phyloP scores from a whole-genome alignment of 2,329 filamentous ascomycete genomes.

The Hawksworthiomyces lignivorus region DNA sequence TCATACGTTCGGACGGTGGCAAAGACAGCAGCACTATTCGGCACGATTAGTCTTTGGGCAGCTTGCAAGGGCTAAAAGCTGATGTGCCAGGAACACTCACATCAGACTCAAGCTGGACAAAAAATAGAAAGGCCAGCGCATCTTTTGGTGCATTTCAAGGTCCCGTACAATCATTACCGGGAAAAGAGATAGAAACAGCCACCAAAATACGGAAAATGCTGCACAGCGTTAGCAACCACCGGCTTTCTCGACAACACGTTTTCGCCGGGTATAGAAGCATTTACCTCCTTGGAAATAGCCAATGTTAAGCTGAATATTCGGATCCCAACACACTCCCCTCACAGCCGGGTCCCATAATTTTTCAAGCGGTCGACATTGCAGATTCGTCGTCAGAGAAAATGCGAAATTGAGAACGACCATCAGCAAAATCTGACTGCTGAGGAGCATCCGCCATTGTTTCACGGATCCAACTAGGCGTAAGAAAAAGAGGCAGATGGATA shows the following conservation, averaged over 20 bases:
- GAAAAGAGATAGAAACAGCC: constrained; percentile 28
- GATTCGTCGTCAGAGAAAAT: constrained; percentile 25
- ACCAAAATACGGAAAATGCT: constrained; percentile 29
- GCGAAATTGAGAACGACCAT: constrained; percentile 26
- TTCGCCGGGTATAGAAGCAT: too few species aligned
- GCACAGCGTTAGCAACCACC: neutral
- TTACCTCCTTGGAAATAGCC: constrained; percentile 28
- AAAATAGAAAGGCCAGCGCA: constrained; percentile 28
- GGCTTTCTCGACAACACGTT: neutral
- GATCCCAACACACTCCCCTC: constrained; percentile 25
- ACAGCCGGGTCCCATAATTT: constrained; percentile 27
- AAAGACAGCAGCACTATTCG: constrained; percentile 23
- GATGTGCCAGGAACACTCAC: constrained; percentile 17
- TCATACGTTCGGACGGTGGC: constrained; percentile 28
- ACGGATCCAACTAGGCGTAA: constrained; percentile 22
- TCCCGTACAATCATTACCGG: constrained; percentile 25
- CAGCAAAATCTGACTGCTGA: constrained; percentile 23
- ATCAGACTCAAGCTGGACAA: constrained; percentile 22
- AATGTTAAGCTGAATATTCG: constrained; percentile 24
- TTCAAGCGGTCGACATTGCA: constrained; percentile 30
- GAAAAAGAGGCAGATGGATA: constrained; percentile 30
- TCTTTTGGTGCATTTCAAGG: constrained; percentile 19
- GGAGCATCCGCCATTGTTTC: constrained; percentile 23
- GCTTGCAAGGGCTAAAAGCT: neutral
- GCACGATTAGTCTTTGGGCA: too few species aligned